Evolutionary conservation across 2,329 filamentous ascomycete species (phyloP), one percentile per base, ranked within the genome.

Genomic region (Fusarium phyllophilum): DNA sequence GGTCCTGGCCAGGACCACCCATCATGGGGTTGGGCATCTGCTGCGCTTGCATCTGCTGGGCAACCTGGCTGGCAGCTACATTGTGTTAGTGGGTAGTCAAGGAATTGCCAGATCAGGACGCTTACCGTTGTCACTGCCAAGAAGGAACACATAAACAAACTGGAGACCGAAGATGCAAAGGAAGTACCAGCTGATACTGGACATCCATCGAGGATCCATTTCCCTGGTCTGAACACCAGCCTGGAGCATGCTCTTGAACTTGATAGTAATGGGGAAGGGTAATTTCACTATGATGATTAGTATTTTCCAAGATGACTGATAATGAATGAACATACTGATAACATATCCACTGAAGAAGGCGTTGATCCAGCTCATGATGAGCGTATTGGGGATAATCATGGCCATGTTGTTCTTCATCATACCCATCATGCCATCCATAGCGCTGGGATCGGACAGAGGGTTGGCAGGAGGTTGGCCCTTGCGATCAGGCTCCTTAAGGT

Each of bases 331-430:
- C 80, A 51, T 87, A 97, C 94, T 94, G 72, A 99, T 98, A 54
- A 99, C 96, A 81, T 98, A 99, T 38, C 96, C 96, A 59, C 94
- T 97, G 80, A 99, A 99, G 82, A 98, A 99, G 0, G 96, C 95
- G 85, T 99, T 99, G 82, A 99, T 98, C 96, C 96, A 99, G 75
- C 96, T 96, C 96, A 99, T 99, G 77, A 99, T 99, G 81, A 99
- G 85, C 11, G 95, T 98, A 84, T 99, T 97, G 55, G 96, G 96
- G 66, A 99, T 94, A 86, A 99, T 98, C 96, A 98, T 99, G 74
- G 96, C 96, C 93, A 99, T 97, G 82, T 99, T 97, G 66, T 95
- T 95, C 89, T 99, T 99, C 94, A 99, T 97, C 94, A 97, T 97
- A 77, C 96, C 96, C 96, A 99, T 99, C 96, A 99, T 99, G 77